phyloP scores from a whole-genome alignment of 306 rosid genomes.

The Dalbergia oliveri region DNA sequence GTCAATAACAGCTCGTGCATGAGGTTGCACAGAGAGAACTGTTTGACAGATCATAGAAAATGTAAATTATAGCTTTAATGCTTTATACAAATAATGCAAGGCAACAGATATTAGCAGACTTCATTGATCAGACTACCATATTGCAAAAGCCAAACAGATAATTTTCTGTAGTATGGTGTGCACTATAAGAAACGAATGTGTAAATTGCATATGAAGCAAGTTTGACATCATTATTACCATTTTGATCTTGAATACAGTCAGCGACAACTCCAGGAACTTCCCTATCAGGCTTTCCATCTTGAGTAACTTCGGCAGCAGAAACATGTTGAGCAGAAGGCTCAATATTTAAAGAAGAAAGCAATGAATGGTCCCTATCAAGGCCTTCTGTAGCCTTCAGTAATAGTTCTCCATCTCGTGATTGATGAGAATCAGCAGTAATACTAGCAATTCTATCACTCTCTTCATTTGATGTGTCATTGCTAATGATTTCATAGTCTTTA shows the following conservation, averaged over 20 bases:
- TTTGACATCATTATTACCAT: slow-evolving; percentile 36
- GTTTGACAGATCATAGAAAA: slow-evolving; percentile 45
- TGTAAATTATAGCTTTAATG: slow-evolving; percentile 34
- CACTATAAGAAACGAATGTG: slow-evolving; percentile 16
- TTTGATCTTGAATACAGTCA: slow-evolving; percentile 50
- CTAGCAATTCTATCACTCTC: slow-evolving; percentile 21
- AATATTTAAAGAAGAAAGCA: slow-evolving; percentile 31
- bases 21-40: slow-evolving; percentile 68
- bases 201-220: slow-evolving; percentile 50
- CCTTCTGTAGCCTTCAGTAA: slow-evolving; percentile 40
- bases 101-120: slow-evolving; percentile 2
- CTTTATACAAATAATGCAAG: slow-evolving; percentile 8
- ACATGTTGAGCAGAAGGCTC: slow-evolving; percentile 44
- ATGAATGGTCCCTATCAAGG: slow-evolving; percentile 38
- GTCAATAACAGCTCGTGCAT: slow-evolving; percentile 51
- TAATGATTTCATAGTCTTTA: slow-evolving; percentile 43
- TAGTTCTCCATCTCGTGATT: slow-evolving; percentile 33
- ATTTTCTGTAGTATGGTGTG: background rate
- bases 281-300: slow-evolving; percentile 42
- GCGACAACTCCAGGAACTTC: slow-evolving; percentile 48
- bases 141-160: slow-evolving; percentile 14
- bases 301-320: slow-evolving; percentile 43
- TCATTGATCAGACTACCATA: background rate
- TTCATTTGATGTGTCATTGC: slow-evolving; percentile 25
- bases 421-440: slow-evolving; percentile 41